Percentiles rank a stretch among this genome's conserved stretches.
phyloP scores from a whole-genome alignment of 768 basidiomycete species.

The Amylocystis lapponica region DNA sequence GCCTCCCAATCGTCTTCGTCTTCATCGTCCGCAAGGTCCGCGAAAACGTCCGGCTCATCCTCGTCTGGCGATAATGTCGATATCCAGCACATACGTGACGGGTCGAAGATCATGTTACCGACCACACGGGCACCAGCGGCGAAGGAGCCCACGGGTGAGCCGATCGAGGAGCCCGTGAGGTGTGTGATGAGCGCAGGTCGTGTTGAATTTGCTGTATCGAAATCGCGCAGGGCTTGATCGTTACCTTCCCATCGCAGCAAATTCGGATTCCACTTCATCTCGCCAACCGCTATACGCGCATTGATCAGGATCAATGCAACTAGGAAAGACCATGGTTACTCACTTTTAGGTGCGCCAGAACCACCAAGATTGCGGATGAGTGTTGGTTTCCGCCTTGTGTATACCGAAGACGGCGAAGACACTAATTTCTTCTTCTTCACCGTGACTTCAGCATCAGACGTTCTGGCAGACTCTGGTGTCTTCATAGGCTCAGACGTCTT shows the following conservation, averaged over 20 bases:
- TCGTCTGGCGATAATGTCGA: slow-evolving; percentile 80
- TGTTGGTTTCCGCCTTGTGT: slow-evolving; percentile 71
- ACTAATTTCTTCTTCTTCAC: slow-evolving; percentile 48
- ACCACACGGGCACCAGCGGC: slow-evolving; percentile 81
- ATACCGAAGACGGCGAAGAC: slow-evolving; percentile 38
- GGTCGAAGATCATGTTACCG: slow-evolving; percentile 98
- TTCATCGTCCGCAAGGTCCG: slow-evolving; percentile 88
- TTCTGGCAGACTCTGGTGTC: slow-evolving; percentile 4
- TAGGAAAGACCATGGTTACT: neutral
- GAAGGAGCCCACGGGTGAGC: slow-evolving; percentile 71
- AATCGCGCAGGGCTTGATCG: slow-evolving; percentile 85
- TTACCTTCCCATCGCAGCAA: slow-evolving; percentile 96
- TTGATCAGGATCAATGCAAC: slow-evolving; percentile 15
- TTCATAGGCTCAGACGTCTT: slow-evolving; percentile 22
- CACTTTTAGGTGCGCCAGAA: slow-evolving; percentile 66
- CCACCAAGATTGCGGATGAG: slow-evolving; percentile 82
- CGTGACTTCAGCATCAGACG: slow-evolving; percentile 17
- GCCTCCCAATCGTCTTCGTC: slow-evolving; percentile 73
- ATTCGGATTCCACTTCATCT: slow-evolving; percentile 96
- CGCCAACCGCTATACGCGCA: slow-evolving; percentile 65
- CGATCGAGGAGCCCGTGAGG: slow-evolving; percentile 80
- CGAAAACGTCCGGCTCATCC: slow-evolving; percentile 95
- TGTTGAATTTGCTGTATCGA: slow-evolving; percentile 77
- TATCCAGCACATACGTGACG: slow-evolving; percentile 92
- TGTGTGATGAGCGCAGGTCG: slow-evolving; percentile 96